phyloP scores from a whole-genome alignment of 441 rosid genomes.

The Gossypium aridum region DNA sequence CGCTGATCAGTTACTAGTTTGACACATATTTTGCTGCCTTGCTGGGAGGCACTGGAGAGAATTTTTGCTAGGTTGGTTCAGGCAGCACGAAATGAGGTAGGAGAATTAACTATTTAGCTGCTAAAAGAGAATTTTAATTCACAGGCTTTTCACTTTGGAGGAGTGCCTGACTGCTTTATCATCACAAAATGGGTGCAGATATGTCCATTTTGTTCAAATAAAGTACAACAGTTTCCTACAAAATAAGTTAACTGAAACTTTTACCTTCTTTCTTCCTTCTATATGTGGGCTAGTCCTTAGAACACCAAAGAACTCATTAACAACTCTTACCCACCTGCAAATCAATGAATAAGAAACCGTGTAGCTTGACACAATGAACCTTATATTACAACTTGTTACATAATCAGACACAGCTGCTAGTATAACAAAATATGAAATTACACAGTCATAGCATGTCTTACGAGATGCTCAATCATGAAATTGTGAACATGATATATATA shows the following conservation, averaged over 20 bases:
- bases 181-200: background rate
- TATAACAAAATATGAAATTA: background rate
- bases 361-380: background rate
- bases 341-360: conserved; percentile 12
- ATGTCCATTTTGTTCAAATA: background rate
- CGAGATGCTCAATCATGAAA: background rate
- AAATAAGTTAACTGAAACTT: background rate
- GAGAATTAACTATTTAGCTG: background rate
- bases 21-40: background rate
- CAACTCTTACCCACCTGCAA: conserved; percentile 88
- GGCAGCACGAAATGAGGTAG: background rate
- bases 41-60: background rate
- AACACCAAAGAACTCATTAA: conserved; percentile 53
- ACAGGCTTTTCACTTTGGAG: background rate
- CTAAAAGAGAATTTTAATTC: background rate
- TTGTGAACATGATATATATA: background rate
- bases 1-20: background rate
- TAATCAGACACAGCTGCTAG: background rate
- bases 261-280: conserved; percentile 45
- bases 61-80: background rate
- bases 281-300: conserved; percentile 48
- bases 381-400: background rate
- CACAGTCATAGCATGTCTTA: background rate
- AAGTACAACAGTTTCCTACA: background rate
- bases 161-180: background rate